A percentile compares a stretch with the other conserved stretches of the same genome.
Conservation (phyloP, 257 asterid genomes). For the Nicotiana otophora region DNA sequence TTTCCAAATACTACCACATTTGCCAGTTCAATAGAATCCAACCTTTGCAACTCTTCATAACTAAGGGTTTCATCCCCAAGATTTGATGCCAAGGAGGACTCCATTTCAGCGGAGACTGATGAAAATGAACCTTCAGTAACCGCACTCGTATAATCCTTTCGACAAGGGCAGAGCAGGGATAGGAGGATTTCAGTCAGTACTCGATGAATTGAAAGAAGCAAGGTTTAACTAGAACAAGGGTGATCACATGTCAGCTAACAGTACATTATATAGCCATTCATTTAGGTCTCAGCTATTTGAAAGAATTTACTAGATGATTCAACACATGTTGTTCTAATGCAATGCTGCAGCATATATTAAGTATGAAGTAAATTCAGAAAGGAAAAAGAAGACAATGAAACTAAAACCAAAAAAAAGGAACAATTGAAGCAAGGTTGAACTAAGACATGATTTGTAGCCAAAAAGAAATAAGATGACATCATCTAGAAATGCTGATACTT, state of each 20-base stretch:
- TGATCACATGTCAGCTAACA: not conserved
- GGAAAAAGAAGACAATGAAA: not conserved
- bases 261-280: not conserved
- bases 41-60: conserved; percentile 62
- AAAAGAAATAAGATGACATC: not conserved
- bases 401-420: not conserved
- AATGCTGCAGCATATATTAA: not conserved
- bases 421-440: not conserved
- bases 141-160: conserved; percentile 44
- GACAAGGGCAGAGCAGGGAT: not conserved
- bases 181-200: conserved; percentile 14
- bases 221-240: conserved; percentile 1
- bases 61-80: conserved; percentile 39
- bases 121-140: conserved; percentile 41
- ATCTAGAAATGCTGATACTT: conserved; percentile 5
- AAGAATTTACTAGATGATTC: not conserved
- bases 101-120: conserved; percentile 33
- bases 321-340: not conserved
- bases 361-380: not conserved
- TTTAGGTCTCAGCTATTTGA: not conserved
- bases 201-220: not conserved
- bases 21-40: conserved; percentile 84
- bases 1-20: conserved; percentile 92
- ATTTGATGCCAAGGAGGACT: conserved; percentile 18
- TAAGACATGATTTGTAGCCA: not conserved